Base-by-base conservation (phyloP, 2,329 filamentous ascomycete genomes). In the Xenosphaeropsis pyriputrescens region DNA sequence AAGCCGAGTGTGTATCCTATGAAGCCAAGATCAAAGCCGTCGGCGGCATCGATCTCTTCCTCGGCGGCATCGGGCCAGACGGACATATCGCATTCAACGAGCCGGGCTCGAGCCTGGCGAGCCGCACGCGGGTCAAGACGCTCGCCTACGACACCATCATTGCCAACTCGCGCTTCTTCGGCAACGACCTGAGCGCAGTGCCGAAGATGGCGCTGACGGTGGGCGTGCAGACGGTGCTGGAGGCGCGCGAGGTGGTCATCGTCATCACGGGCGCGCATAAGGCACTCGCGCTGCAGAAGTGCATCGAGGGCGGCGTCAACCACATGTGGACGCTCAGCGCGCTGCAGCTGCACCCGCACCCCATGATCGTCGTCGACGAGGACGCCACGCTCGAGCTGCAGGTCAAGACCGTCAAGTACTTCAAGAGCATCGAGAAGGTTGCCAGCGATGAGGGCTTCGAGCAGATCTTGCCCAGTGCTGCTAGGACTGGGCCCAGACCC, bases 1-100 rank as follows among this genome's bases (percentile, higher is more conserved):
- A 79, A 46, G 75, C 74, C 31, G 85, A 91, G 59, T 89, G 84
- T 53, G 71, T 79, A 34, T 72, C 74, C 34, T 93, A 89, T 54
- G 85, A 93, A 59, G 75, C 75, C 38, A 76, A 79, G 52, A 91
- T 93, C 59, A 73, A 73, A 53, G 64, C 66, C 31, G 72, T 65
- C 19, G 85, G 84, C 36, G 85, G 85, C 36, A 91, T 93, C 45
- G 83, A 91, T 56, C 70, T 91, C 18, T 93, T 91, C 61, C 70
- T 93, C 4, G 83, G 82, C 13, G 85, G 85, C 32, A 85, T 93
- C 39, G 85, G 85, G 19, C 79, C 84, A 39, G 85, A 93, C 54
- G 85, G 85, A 5, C 85, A 93, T 58, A 85, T 93, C 45, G 85
- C 85, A 35, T 93, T 93, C 70, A 93, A 93, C 59, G 85, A 93